These are phyloP conservation scores for Ustilago bromivora DNA, from an alignment of 1,284 basidiomycete genomes.

Conservation along the genomic window DNA sequence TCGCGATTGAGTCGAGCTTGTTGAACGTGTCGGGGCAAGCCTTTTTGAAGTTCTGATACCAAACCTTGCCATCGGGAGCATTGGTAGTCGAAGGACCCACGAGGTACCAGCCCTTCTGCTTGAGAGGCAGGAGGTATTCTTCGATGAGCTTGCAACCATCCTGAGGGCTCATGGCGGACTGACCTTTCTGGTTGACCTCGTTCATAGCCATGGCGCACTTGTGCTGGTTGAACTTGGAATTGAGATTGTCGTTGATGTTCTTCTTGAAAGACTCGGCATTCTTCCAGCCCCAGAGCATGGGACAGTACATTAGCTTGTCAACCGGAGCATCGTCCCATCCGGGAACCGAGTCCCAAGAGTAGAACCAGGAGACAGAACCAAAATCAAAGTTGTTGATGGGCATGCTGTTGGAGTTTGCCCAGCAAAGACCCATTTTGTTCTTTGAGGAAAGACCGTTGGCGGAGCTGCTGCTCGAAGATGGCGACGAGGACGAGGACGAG, in stretches of 20 bases:
- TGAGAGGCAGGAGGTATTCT: conserved; percentile 56
- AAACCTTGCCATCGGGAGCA: conserved; percentile 50
- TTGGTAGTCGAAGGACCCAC: conserved; percentile 60
- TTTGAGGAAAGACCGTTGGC: conserved; percentile 23
- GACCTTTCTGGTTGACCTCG: conserved; percentile 62
- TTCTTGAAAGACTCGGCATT: conserved; percentile 50
- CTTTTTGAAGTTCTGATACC: conserved; percentile 56
- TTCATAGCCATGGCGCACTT: conserved; percentile 65
- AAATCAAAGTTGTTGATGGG: conserved; percentile 53
- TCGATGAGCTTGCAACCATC: conserved; percentile 58
- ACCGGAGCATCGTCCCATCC: conserved; percentile 51
- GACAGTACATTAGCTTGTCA: conserved; percentile 60
- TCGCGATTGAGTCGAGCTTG: conserved; percentile 58
- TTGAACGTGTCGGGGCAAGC: conserved; percentile 52
- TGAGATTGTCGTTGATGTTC: conserved; percentile 51
- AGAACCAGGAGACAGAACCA: conserved; percentile 58
- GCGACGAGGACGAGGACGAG: conserved; percentile 26
- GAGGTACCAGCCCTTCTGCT: conserved; percentile 61
- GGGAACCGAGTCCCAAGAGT: conserved; percentile 57
- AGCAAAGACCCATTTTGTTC: conserved; percentile 59
- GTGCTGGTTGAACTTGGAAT: conserved; percentile 51
- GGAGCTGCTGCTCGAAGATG: conserved; percentile 27
- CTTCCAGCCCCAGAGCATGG: conserved; percentile 64
- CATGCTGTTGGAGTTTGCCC: conserved; percentile 59
- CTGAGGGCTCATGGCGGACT: conserved; percentile 53